Percentiles rank a stretch among this genome's conserved stretches.
phyloP scores from a whole-genome alignment of 169 alveolate species.

The Eimeria maxima region DNA sequence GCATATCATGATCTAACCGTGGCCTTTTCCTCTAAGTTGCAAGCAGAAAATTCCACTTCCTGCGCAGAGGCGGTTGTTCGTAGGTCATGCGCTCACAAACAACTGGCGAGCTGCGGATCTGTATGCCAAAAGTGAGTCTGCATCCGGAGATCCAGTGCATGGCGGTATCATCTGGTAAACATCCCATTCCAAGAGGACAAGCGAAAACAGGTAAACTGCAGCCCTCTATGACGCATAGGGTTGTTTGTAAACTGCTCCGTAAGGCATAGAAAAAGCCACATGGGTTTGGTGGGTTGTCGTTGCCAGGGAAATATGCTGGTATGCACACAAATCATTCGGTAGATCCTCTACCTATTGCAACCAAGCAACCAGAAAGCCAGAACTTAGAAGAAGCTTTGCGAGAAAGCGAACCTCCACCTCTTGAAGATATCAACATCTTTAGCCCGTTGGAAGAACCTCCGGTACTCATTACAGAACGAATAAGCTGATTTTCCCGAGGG shows the following conservation, averaged over 20 bases:
- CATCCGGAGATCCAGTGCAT: neutral
- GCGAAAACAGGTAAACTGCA: neutral
- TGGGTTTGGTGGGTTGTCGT: neutral
- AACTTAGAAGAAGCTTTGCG: neutral
- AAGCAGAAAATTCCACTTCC: neutral
- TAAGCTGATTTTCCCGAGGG: neutral
- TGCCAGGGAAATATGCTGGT: neutral
- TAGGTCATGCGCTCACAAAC: conserved; percentile 54
- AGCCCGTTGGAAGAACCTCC: neutral
- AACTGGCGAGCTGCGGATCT: conserved; percentile 61
- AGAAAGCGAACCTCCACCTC: conserved; percentile 58
- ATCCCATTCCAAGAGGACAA: neutral
- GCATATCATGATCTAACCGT: neutral
- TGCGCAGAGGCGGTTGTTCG: neutral
- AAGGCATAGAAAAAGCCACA: neutral
- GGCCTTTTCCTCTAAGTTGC: neutral
- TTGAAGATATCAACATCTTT: conserved; percentile 6
- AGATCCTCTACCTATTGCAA: neutral
- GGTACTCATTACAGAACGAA: neutral
- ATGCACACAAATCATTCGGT: neutral
- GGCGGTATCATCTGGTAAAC: neutral
- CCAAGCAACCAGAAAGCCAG: neutral
- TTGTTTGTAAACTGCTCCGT: too few species aligned
- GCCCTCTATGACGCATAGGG: neutral
- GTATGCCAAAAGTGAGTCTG: conserved; percentile 22